These are phyloP conservation scores for Eucalyptus fibrosa DNA, from an alignment of 345 rosid genomes.

Conservation along the genomic window DNA sequence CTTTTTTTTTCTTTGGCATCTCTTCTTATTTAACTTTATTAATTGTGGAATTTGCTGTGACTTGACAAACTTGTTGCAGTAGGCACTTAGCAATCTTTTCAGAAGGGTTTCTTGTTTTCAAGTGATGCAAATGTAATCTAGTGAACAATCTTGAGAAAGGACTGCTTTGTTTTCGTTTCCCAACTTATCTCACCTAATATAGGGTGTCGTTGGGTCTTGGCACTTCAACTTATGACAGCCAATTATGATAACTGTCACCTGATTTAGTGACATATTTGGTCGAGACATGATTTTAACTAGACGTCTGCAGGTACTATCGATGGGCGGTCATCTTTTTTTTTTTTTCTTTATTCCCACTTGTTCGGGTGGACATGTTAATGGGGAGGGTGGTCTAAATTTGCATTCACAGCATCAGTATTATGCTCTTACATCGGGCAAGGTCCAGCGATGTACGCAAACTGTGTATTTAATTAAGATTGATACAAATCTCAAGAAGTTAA, in stretches of 20 bases:
- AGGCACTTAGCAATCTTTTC: slow-evolving; percentile 10
- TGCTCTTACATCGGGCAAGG: background rate
- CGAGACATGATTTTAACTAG: background rate
- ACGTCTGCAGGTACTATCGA: background rate
- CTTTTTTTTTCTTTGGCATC: background rate
- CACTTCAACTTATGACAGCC: background rate
- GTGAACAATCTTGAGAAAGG: slow-evolving; percentile 8
- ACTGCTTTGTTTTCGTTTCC: background rate
- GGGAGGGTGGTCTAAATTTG: background rate
- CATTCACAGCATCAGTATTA: background rate
- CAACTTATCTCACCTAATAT: background rate
- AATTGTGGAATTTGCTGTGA: slow-evolving; percentile 31
- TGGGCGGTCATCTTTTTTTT: background rate
- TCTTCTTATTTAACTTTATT: background rate
- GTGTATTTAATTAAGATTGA: background rate
- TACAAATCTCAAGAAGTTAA: background rate
- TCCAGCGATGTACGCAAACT: background rate
- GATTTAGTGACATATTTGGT: background rate
- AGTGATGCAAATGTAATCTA: slow-evolving; percentile 54
- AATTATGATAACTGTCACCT: background rate
- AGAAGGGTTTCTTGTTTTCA: background rate
- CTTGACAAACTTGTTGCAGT: slow-evolving; percentile 3
- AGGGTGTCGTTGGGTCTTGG: background rate
- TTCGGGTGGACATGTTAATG: background rate
- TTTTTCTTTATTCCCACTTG: background rate